Conservation (phyloP, 805 yeast genomes). For the Suhomyces tanzawaensis region DNA sequence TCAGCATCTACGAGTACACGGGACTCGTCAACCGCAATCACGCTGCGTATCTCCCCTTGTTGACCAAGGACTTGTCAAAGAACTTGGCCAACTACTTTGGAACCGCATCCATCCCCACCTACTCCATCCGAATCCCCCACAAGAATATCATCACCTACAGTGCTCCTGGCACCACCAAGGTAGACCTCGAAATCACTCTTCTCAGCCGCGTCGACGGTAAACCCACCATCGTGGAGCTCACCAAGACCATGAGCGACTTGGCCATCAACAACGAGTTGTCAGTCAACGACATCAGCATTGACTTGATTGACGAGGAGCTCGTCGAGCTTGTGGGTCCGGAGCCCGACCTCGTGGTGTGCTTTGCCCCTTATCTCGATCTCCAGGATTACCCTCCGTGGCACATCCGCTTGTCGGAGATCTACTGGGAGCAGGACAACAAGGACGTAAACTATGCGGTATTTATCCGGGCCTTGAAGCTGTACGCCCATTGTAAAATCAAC, state of each 20-base stretch:
- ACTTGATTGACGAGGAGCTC: conserved; percentile 71
- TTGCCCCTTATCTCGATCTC: conserved; percentile 82
- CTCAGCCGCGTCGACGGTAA: conserved; percentile 82
- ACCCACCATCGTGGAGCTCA: conserved; percentile 82
- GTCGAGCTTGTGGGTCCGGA: conserved; percentile 80
- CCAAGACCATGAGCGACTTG: conserved; percentile 80
- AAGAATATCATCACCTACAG: conserved; percentile 48
- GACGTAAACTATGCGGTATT: conserved; percentile 81
- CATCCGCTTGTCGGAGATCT: conserved; percentile 82
- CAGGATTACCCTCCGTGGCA: conserved; percentile 99
- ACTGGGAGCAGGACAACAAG: conserved; percentile 84
- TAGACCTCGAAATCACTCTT: conserved; percentile 62
- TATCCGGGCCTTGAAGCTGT: conserved; percentile 71
- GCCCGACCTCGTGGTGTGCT: conserved; percentile 83
- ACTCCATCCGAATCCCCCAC: conserved; percentile 66
- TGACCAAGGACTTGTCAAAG: conserved; percentile 54
- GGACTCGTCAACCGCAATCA: conserved; percentile 58
- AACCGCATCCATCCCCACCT: conserved; percentile 60
- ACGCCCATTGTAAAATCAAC: conserved; percentile 78
- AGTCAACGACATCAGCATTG: conserved; percentile 67
- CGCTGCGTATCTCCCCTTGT: conserved; percentile 37
- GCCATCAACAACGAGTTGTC: conserved; percentile 59
- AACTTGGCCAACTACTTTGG: conserved; percentile 75
- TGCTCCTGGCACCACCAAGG: conserved; percentile 27
- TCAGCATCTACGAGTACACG: conserved; percentile 75